Conservation (phyloP, 164 flowering plant species). For the Vitis vinifera region ASM3070453v1 NC_081812.1:10240001-10240500, state of each 20-base stretch:
- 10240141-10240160: conserved; percentile 10
- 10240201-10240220: conserved; percentile 19
- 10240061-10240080: neutral
- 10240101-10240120: conserved; percentile 20
- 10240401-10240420: too few species aligned
- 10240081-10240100: conserved; percentile 8
- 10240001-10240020: conserved; percentile 4
- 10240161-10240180: neutral
- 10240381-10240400: too few species aligned
- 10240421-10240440: too few species aligned
- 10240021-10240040: conserved; percentile 1
- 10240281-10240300: too few species aligned
- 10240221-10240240: neutral
- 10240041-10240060: neutral
- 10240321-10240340: neutral
- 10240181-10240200: conserved; percentile 1
- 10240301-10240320: too few species aligned
- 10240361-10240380: too few species aligned
- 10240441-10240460: too few species aligned
- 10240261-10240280: too few species aligned
- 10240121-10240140: conserved; percentile 10
- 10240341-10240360: neutral
- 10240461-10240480: too few species aligned
- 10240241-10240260: too few species aligned
- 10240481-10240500: too few species aligned